Base-by-base conservation (phyloP, 495 filamentous ascomycete species). In the Penicillium lividum region DNA sequence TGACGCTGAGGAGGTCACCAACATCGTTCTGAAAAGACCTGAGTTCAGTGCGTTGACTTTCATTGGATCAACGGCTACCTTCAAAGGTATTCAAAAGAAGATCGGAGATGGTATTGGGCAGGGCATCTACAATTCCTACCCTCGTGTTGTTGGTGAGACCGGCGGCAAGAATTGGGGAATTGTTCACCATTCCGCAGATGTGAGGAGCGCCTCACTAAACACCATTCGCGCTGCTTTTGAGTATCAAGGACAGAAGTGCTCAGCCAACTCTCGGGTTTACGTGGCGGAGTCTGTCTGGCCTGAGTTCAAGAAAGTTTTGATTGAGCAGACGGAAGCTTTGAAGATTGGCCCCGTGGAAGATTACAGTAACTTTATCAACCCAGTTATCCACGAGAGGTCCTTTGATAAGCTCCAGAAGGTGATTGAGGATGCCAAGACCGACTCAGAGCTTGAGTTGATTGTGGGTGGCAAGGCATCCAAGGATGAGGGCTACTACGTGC, bases 101-200 rank as follows among this genome's bases (percentile, higher is more conserved):
- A 91, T 93, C 60, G 86, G 89, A 0, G 73, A 79, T 43, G 87
- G 86, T 16, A 80, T 91, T 27, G 85, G 83, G 6, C 80, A 86
- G 59, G 84, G 81, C 22, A 81, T 79, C 30, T 94, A 91, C 67
- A 75, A 79, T 51, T 81, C 82, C 28, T 93, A 91, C 71, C 90
- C 90, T 4, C 83, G 90, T 53, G 86, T 93, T 30, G 87, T 93
- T 13, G 90, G 87, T 53, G 90, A 94, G 77, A 93, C 91, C 0
- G 90, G 90, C 45, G 91, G 91, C 59, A 95, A 95, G 80, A 95
- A 95, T 73, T 94, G 90, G 78, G 89, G 91, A 67, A 71, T 95
- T 46, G 72, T 95, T 38, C 90, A 94, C 66, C 56, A 76, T 5
- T 89, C 84, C 3, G 91, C 91, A 15, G 86, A 93, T 58, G 59